phyloP scores from a whole-genome alignment of 257 asterid genomes.

The Solanum sparsipilum region DNA sequence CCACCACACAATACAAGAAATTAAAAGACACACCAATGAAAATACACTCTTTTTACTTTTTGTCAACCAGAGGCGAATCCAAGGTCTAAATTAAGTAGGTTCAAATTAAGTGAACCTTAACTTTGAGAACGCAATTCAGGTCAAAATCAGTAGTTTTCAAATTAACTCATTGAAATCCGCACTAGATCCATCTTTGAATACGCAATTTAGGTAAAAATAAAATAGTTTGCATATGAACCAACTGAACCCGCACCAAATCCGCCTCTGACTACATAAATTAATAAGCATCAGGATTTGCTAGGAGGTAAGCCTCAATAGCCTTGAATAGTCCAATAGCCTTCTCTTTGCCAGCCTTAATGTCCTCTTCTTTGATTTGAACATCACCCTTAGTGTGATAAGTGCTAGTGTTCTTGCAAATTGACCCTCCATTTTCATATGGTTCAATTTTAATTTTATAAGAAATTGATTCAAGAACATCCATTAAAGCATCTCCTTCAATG shows the following conservation, averaged over 20 bases:
- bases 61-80: rapidly evolving
- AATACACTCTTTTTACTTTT: not conserved
- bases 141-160: not conserved
- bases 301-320: slow-evolving; percentile 21
- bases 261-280: not conserved
- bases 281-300: slow-evolving; percentile 15
- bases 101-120: not conserved
- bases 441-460: slow-evolving; percentile 27
- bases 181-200: not conserved
- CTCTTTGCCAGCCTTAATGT: slow-evolving; percentile 15
- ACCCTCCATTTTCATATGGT: slow-evolving; percentile 34
- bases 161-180: not conserved
- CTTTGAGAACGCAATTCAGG: not conserved
- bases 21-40: not conserved
- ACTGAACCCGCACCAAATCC: not conserved
- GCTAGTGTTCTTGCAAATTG: slow-evolving; percentile 25
- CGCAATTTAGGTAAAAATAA: too few relatives aligned
- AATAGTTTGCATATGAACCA: not conserved
- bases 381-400: slow-evolving; percentile 26
- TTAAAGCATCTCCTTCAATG: slow-evolving; percentile 38
- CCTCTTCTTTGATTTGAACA: slow-evolving; percentile 23
- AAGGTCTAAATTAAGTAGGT: not conserved
- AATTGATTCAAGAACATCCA: slow-evolving; percentile 26
- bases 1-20: not conserved
- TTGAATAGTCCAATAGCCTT: slow-evolving; percentile 4